Evolutionary conservation across 1,284 basidiomycete genomes (phyloP).

Genomic region (Hemileia vastatrix): DNA sequence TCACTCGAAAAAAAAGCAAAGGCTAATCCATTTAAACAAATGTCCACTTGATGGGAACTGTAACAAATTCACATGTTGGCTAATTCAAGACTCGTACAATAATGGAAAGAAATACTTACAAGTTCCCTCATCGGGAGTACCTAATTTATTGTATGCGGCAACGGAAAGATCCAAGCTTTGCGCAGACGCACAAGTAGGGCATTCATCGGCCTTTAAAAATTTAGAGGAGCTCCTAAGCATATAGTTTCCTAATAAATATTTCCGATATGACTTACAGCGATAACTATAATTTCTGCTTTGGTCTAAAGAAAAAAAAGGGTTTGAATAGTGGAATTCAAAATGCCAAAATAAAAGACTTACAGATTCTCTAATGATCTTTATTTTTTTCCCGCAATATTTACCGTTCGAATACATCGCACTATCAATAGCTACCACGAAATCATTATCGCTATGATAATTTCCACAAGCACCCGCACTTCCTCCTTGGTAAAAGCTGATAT

Average conservation of each 20-base stretch:
- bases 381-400: constrained; percentile 11
- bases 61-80: too few relatives aligned
- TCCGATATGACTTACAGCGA: constrained; percentile 9
- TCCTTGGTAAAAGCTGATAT: constrained; percentile 15
- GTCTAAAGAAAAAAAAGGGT: not conserved
- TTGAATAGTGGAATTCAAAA: not conserved
- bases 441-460: constrained; percentile 1
- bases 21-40: too few relatives aligned
- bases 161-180: constrained; percentile 13
- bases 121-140: too few relatives aligned
- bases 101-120: too few relatives aligned
- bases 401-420: constrained; percentile 2
- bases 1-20: too few relatives aligned
- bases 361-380: constrained; percentile 5
- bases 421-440: constrained; percentile 15
- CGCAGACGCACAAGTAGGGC: constrained; percentile 4
- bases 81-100: too few relatives aligned
- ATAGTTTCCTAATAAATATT: too few relatives aligned
- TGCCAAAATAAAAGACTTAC: not conserved
- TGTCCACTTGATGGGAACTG: too few relatives aligned
- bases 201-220: constrained; percentile 13
- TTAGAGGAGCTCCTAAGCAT: too few relatives aligned
- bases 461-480: constrained; percentile 13
- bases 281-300: not conserved
- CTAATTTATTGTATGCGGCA: constrained; percentile 7